A percentile compares a stretch with the other conserved stretches of the same genome.
Evolutionary conservation across 2,329 filamentous ascomycete genomes (phyloP).

Genomic region (Tolypocladium endophyticum): DNA sequence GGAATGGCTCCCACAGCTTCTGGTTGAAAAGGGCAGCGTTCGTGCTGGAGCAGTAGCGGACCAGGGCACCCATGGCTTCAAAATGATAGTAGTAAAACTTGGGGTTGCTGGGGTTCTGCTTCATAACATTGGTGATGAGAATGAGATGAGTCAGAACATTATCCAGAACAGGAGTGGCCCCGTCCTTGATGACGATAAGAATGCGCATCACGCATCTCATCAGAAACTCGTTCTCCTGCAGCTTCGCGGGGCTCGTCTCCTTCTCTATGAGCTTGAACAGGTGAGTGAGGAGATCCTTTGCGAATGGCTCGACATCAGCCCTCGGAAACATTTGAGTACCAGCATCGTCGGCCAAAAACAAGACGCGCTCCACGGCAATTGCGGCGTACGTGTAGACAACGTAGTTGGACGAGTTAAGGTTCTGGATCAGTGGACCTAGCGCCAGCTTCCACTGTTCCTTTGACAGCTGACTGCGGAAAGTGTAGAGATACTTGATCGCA

Average conservation of each 20-base stretch:
- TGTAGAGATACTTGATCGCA: slow-evolving; percentile 95
- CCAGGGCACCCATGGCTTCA: slow-evolving; percentile 82
- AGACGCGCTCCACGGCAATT: slow-evolving; percentile 87
- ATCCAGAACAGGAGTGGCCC: slow-evolving; percentile 62
- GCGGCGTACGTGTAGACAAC: slow-evolving; percentile 97
- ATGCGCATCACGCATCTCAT: slow-evolving; percentile 99
- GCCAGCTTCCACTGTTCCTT: slow-evolving; percentile 86
- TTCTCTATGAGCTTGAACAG: slow-evolving; percentile 86
- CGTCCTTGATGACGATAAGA: slow-evolving; percentile 84
- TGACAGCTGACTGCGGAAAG: slow-evolving; percentile 88
- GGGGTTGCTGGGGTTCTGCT: slow-evolving; percentile 91
- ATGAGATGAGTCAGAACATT: slow-evolving; percentile 75
- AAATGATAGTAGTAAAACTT: slow-evolving; percentile 99
- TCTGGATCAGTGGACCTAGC: slow-evolving; percentile 82
- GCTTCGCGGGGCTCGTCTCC: slow-evolving; percentile 74
- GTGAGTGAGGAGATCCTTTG: slow-evolving; percentile 79
- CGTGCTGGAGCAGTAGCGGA: slow-evolving; percentile 53
- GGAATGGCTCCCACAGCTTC: slow-evolving; percentile 74
- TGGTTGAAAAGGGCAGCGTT: slow-evolving; percentile 68
- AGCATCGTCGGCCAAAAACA: slow-evolving; percentile 69
- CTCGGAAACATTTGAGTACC: slow-evolving; percentile 72
- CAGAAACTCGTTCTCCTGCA: slow-evolving; percentile 97
- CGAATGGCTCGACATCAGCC: slow-evolving; percentile 66
- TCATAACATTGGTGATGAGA: slow-evolving; percentile 83
- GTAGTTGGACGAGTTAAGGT: slow-evolving; percentile 81